Evolutionary conservation across 1,284 basidiomycete genomes (phyloP).

Genomic region (Trichosporon asahii): DNA sequence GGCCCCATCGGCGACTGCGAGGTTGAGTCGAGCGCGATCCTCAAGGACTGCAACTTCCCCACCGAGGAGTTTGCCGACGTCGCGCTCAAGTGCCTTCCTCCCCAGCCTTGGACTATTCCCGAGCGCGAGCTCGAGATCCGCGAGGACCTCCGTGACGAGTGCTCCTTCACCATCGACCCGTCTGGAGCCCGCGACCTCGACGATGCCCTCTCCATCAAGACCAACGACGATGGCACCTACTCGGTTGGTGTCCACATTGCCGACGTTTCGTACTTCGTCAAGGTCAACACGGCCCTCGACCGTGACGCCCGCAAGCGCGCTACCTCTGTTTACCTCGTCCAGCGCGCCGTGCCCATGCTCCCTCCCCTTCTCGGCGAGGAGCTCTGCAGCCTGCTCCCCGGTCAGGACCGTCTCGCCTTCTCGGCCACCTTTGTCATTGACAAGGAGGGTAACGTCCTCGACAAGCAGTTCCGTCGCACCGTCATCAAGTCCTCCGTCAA

Average conservation of each 20-base stretch:
- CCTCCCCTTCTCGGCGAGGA: constrained; percentile 86
- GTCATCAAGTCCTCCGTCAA: constrained; percentile 79
- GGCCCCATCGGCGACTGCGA: constrained; percentile 98
- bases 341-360: constrained; percentile 93
- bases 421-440: constrained; percentile 83
- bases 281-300: constrained; percentile 91
- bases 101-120: constrained; percentile 78
- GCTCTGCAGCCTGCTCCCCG: constrained; percentile 84
- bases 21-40: constrained; percentile 92
- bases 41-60: constrained; percentile 98
- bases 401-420: constrained; percentile 84
- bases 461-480: constrained; percentile 89
- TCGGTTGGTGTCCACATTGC: constrained; percentile 92
- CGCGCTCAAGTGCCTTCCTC: constrained; percentile 93
- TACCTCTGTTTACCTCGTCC: constrained; percentile 93
- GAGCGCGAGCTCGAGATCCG: constrained; percentile 84
- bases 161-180: constrained; percentile 93
- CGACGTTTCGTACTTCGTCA: constrained; percentile 94
- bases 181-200: constrained; percentile 86
- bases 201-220: constrained; percentile 84
- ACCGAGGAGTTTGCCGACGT: constrained; percentile 89
- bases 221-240: constrained; percentile 83
- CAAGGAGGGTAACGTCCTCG: constrained; percentile 72
- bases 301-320: constrained; percentile 96
- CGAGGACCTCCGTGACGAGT: constrained; percentile 77